Evolutionary conservation across 495 filamentous ascomycete species (phyloP).

Genomic region (Thermothielavioides terrestris): DNA sequence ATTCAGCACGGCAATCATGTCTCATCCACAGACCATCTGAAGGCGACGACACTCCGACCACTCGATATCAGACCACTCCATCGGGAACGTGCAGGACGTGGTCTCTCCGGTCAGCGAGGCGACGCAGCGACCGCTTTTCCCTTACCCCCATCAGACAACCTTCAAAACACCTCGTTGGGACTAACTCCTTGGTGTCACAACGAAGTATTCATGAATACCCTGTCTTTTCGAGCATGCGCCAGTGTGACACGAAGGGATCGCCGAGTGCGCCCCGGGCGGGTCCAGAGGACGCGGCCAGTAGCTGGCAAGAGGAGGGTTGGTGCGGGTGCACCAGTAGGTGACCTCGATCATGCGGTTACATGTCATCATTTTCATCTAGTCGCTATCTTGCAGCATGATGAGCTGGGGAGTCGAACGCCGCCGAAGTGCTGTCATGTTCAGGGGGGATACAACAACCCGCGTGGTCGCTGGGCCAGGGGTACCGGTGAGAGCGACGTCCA

Average conservation of each 20-base stretch:
- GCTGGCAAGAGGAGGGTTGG: neutral
- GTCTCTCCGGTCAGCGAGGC: neutral
- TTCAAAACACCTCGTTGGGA: neutral
- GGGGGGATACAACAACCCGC: neutral
- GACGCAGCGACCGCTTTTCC: neutral
- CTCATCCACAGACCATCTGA: neutral
- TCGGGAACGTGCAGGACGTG: conserved; percentile 1
- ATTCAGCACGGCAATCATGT: neutral
- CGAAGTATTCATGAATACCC: too few relatives aligned
- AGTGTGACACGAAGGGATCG: too few relatives aligned
- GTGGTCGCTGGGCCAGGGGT: neutral
- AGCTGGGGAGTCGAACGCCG: conserved; percentile 1
- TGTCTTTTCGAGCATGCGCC: neutral
- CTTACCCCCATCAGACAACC: neutral
- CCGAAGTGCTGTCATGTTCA: neutral
- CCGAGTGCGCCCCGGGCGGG: too few relatives aligned
- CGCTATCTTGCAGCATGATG: conserved; percentile 1
- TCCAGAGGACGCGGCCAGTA: too few relatives aligned
- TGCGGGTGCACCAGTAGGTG: neutral
- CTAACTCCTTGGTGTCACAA: neutral
- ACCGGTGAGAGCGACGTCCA: neutral
- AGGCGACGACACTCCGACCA: neutral
- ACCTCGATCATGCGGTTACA: neutral
- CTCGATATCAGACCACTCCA: neutral
- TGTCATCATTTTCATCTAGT: neutral